These are phyloP conservation scores for Cokeromyces recurvatus DNA, from an alignment of 371 early-diverging fungal genomes.

Conservation along the genomic window DNA sequence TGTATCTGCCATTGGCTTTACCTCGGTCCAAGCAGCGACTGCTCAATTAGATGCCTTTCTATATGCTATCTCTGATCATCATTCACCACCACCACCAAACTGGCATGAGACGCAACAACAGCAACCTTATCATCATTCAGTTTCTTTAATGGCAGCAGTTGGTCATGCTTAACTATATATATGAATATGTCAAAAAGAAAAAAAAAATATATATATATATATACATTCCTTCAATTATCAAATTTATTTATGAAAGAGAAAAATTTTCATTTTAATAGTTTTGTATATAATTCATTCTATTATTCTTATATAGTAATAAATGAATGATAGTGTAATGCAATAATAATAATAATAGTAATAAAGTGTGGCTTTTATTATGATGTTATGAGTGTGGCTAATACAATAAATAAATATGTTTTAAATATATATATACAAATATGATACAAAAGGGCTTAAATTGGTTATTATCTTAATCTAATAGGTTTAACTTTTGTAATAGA, in stretches of 20 bases:
- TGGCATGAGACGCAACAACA: slow-evolving; percentile 4
- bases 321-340: too few species aligned
- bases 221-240: not conserved
- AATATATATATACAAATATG: too few species aligned
- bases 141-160: slow-evolving; percentile 35
- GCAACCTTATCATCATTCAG: slow-evolving; percentile 32
- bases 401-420: too few species aligned
- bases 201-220: too few species aligned
- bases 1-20: slow-evolving; percentile 20
- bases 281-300: too few species aligned
- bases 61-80: slow-evolving; percentile 27
- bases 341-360: too few species aligned
- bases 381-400: too few species aligned
- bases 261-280: too few species aligned
- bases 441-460: too few species aligned
- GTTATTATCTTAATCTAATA: slow-evolving; percentile 8
- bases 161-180: slow-evolving; percentile 26
- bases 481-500: slow-evolving; percentile 18
- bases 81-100: not conserved
- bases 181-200: not conserved
- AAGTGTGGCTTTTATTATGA: too few species aligned
- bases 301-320: too few species aligned
- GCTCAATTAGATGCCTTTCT: slow-evolving; percentile 32
- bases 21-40: slow-evolving; percentile 19
- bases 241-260: too few species aligned